Conservation (phyloP, 2,329 filamentous ascomycete genomes). For the Hansfordia pulvinata region DNA sequence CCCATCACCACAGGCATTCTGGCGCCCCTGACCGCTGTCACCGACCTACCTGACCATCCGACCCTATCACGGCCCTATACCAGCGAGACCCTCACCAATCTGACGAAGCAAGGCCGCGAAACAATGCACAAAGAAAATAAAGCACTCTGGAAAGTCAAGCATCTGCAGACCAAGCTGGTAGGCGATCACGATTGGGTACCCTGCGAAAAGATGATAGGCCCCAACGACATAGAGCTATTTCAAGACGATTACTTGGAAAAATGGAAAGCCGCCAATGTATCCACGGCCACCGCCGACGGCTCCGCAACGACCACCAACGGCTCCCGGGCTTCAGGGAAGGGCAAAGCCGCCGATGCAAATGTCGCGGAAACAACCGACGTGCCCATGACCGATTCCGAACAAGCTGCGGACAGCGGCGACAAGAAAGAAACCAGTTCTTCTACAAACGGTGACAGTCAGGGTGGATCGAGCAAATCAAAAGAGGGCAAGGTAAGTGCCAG, state of each 20-base stretch:
- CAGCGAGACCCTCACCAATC: constrained; percentile 57
- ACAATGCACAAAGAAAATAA: constrained; percentile 65
- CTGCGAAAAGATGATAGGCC: constrained; percentile 41
- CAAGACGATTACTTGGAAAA: constrained; percentile 29
- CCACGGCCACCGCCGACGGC: constrained; percentile 1
- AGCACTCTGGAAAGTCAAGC: constrained; percentile 61
- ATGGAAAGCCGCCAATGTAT: no score
- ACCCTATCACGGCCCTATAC: constrained; percentile 63
- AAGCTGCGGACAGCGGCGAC: constrained; percentile 4
- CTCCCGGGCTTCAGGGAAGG: no score
- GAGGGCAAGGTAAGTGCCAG: constrained; percentile 7
- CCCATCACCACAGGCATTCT: constrained; percentile 45
- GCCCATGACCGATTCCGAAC: constrained; percentile 16
- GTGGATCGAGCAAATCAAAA: constrained; percentile 1
- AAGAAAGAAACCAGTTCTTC: constrained; percentile 8
- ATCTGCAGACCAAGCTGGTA: constrained; percentile 57
- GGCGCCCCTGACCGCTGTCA: constrained; percentile 60
- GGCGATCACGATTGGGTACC: constrained; percentile 62
- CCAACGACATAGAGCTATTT: constrained; percentile 42
- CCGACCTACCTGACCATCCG: constrained; percentile 62
- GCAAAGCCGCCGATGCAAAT: constrained; percentile 1
- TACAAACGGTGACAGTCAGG: constrained; percentile 8
- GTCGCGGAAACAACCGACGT: constrained; percentile 9
- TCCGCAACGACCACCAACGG: constrained; percentile 3
- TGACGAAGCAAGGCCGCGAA: constrained; percentile 54